Base-by-base conservation (phyloP, 257 asterid genomes). In the Przewalskia tangutica region DNA sequence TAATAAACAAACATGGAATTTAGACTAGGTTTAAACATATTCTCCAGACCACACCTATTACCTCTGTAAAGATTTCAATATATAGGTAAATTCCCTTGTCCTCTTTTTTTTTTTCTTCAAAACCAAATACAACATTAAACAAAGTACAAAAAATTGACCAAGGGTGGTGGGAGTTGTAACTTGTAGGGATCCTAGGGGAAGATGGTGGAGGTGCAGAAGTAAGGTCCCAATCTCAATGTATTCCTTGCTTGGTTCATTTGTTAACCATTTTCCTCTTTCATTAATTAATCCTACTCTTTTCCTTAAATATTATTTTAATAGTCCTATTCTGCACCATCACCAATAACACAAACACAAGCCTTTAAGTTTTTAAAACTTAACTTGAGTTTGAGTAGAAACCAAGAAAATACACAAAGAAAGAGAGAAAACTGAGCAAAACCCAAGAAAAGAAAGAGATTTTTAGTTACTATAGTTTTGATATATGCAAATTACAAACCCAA, bases 161-260 rank as follows among this genome's bases (percentile, higher is more conserved):
- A 40, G 8, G 70, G 20, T 65, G 81, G 20, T 23, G 50, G 63
- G 79, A 82, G 83, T 81, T 73, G 79, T 73, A 73, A 82, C 82
- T 81, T 73, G 79, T 73, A 73, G 86, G 84, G 89, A 88, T 85
- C 85, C 87, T 73, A 82, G 88, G 88, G 65, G 85, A 62, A 0
- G 83, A 40, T 42, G 81, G 85, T 50, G 84, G 81, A 62, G 87
- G 50, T 81, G 83, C 32, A 60, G 76, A 79, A 73, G 70, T 10
- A 20, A 18, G 54, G 81, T 82, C 88, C 86, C 60, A 84, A 85
- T 87, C 80, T 85, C 91, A 83, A 89, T 86, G 90, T 87, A 87
- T 87, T 89, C 87, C 77, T 85, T 85, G 81, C 85, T 84, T 83
- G 77, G 77, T 44, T 80, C 40, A 70, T 79, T 81, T 79, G 81